Evolutionary conservation across 768 basidiomycete species (phyloP).

Genomic region (Suillus placidus): DNA sequence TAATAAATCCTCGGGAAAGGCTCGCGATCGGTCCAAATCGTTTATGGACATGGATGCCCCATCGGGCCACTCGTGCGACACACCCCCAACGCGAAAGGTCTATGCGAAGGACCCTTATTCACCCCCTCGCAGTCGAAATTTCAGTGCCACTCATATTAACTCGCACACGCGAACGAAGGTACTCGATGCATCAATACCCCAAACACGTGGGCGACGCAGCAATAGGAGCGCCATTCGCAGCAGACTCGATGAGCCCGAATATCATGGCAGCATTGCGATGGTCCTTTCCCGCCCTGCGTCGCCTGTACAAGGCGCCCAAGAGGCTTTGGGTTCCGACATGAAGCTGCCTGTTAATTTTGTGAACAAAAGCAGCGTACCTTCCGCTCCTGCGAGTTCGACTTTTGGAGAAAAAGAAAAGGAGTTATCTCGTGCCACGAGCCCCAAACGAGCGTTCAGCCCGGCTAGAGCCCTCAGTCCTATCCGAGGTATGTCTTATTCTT

Average conservation of each 20-base stretch:
- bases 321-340: constrained; percentile 10
- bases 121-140: not conserved
- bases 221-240: constrained; percentile 15
- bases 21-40: constrained; percentile 23
- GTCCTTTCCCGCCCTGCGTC: constrained; percentile 30
- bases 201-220: constrained; percentile 22
- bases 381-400: constrained; percentile 6
- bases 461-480: constrained; percentile 32
- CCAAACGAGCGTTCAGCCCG: constrained; percentile 27
- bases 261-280: constrained; percentile 23
- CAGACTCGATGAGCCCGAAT: constrained; percentile 3
- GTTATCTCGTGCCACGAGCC: constrained; percentile 15
- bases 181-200: not conserved
- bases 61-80: not conserved
- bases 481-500: constrained; percentile 30
- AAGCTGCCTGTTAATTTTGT: constrained; percentile 8
- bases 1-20: constrained; percentile 7
- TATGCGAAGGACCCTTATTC: not conserved
- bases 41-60: constrained; percentile 1
- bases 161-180: not conserved
- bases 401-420: constrained; percentile 2
- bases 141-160: not conserved
- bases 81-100: not conserved
- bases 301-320: constrained; percentile 10
- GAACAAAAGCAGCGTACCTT: not conserved